These are phyloP conservation scores for Barbatosphaeria neglecta DNA, from an alignment of 495 filamentous ascomycete species.

Conservation along the genomic window DNA sequence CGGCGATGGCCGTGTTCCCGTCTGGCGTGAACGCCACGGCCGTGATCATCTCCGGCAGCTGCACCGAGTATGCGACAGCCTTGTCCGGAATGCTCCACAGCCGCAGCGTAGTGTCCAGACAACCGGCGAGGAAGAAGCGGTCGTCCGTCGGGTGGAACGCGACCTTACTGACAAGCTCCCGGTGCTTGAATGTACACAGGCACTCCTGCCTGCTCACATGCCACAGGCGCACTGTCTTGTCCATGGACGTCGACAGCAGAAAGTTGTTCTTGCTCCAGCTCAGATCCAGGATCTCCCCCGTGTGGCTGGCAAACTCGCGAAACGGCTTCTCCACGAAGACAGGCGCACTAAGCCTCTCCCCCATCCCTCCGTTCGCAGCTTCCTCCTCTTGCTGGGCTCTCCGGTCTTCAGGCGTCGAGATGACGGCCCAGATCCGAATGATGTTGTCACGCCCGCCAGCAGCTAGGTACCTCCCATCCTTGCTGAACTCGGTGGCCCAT, in stretches of 20 bases:
- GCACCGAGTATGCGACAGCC: slow-evolving; percentile 74
- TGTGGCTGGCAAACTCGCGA: slow-evolving; percentile 75
- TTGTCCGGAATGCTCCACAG: slow-evolving; percentile 98
- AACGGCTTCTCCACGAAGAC: slow-evolving; percentile 75
- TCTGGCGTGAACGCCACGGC: slow-evolving; percentile 91
- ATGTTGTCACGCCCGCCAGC: slow-evolving; percentile 79
- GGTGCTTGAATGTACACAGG: slow-evolving; percentile 91
- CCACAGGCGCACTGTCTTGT: slow-evolving; percentile 95
- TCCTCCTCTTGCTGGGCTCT: slow-evolving; percentile 58
- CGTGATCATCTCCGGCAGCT: slow-evolving; percentile 80
- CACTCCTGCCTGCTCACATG: slow-evolving; percentile 78
- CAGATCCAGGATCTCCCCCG: slow-evolving; percentile 75
- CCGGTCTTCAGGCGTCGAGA: slow-evolving; percentile 72
- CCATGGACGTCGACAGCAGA: slow-evolving; percentile 91
- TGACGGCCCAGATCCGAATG: slow-evolving; percentile 83
- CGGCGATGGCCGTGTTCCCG: slow-evolving; percentile 80
- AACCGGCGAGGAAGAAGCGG: slow-evolving; percentile 91
- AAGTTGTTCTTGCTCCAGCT: slow-evolving; percentile 99
- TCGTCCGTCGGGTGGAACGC: slow-evolving; percentile 93
- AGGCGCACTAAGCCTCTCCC: slow-evolving; percentile 67
- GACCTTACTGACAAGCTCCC: slow-evolving; percentile 89
- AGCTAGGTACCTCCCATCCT: slow-evolving; percentile 84
- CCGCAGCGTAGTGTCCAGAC: slow-evolving; percentile 80
- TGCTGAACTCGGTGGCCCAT: slow-evolving; percentile 89
- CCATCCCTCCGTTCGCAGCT: slow-evolving; percentile 36